Conservation (phyloP, 345 rosid species). For the Eucalyptus guilfoylei region DNA sequence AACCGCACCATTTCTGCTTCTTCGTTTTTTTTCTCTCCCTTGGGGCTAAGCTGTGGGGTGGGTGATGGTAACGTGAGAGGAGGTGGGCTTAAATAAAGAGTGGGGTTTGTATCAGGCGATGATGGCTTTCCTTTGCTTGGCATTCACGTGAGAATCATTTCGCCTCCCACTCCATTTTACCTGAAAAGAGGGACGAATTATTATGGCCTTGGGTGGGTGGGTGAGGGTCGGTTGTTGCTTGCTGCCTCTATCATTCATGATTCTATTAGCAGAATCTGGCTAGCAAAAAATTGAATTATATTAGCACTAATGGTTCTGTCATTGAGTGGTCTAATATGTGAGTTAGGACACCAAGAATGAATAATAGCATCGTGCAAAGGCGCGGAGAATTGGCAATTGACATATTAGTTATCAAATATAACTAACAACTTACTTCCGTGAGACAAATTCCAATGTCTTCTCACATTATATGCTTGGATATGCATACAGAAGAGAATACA, state of each 20-base stretch:
- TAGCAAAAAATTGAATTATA: not conserved
- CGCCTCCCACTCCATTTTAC: not conserved
- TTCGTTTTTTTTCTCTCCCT: not conserved
- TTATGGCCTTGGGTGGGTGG: not conserved
- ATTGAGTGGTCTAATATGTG: not conserved
- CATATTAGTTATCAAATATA: not conserved
- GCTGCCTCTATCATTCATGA: not conserved
- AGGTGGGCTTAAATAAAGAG: not conserved
- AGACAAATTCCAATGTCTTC: not conserved
- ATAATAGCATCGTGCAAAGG: not conserved
- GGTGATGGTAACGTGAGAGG: not conserved
- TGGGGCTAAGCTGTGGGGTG: not conserved
- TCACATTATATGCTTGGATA: not conserved
- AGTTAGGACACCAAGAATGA: not conserved
- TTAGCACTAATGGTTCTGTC: not conserved
- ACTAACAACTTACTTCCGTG: not conserved
- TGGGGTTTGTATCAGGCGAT: not conserved
- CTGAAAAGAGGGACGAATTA: not conserved
- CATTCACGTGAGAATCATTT: conserved; percentile 5
- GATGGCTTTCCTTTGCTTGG: conserved; percentile 12
- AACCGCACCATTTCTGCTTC: not conserved
- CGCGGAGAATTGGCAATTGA: not conserved
- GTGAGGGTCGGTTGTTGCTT: not conserved
- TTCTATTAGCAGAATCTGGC: not conserved
- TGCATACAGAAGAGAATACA: not conserved